These are phyloP conservation scores for Nicotiana tomentosiformis DNA, from an alignment of 257 asterid species.

Conservation along the genomic window DNA sequence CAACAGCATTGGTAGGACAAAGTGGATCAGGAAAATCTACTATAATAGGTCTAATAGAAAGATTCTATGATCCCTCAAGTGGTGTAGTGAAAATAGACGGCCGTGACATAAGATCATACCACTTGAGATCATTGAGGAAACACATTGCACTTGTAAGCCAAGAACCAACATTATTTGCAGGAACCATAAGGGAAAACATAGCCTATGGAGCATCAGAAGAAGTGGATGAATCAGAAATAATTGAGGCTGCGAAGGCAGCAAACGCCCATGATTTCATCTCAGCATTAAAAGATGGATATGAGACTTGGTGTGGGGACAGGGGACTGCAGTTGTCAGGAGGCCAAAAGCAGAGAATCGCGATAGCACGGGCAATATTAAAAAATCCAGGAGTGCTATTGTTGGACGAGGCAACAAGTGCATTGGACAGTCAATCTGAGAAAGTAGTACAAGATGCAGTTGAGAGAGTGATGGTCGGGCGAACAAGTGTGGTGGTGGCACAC, in stretches of 20 bases:
- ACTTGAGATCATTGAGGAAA: slow-evolving; percentile 53
- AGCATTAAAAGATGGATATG: slow-evolving; percentile 57
- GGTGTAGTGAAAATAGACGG: slow-evolving; percentile 71
- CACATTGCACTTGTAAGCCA: slow-evolving; percentile 81
- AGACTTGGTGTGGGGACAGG: slow-evolving; percentile 77
- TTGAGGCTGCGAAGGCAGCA: slow-evolving; percentile 73
- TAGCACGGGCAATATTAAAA: slow-evolving; percentile 67
- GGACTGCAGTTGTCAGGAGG: slow-evolving; percentile 90
- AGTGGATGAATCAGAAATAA: slow-evolving; percentile 44
- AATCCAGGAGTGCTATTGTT: slow-evolving; percentile 58
- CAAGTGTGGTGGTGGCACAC: slow-evolving; percentile 87
- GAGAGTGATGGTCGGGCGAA: slow-evolving; percentile 73
- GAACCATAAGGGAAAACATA: slow-evolving; percentile 62
- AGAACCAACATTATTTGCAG: slow-evolving; percentile 74
- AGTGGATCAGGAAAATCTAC: slow-evolving; percentile 94
- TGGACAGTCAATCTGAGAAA: slow-evolving; percentile 77
- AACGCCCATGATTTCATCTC: slow-evolving; percentile 82
- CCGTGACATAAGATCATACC: slow-evolving; percentile 53
- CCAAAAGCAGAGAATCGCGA: slow-evolving; percentile 83
- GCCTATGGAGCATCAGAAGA: slow-evolving; percentile 50
- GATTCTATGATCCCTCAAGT: slow-evolving; percentile 65
- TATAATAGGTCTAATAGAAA: slow-evolving; percentile 55
- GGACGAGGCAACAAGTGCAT: slow-evolving; percentile 88
- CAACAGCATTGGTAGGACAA: slow-evolving; percentile 84
- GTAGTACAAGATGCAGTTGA: slow-evolving; percentile 85